These are phyloP conservation scores for Anethum foeniculum DNA, from an alignment of 140 eudicot species.

Conservation along the genomic window DNA sequence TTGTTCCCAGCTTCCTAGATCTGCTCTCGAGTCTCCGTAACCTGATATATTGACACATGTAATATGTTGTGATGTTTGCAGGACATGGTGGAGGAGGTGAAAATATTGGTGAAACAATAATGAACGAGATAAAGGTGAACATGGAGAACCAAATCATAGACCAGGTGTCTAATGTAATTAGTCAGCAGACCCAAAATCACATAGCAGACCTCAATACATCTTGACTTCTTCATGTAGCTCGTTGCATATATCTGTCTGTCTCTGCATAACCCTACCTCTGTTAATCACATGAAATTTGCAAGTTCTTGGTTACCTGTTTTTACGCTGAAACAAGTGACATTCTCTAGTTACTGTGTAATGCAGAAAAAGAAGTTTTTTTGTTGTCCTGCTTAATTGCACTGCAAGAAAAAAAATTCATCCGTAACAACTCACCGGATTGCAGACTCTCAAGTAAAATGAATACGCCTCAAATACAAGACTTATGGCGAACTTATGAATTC, in stretches of 20 bases:
- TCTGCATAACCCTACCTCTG: not conserved
- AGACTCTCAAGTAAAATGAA: too few species aligned
- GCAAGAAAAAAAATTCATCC: too few species aligned
- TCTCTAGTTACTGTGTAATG: not conserved
- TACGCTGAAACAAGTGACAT: not conserved
- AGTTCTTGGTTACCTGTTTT: not conserved
- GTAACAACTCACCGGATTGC: not conserved
- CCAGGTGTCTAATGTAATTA: not conserved
- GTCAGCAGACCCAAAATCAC: constrained; percentile 5
- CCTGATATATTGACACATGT: not conserved
- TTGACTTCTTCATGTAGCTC: not conserved
- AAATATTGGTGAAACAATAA: not conserved
- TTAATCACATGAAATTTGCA: not conserved
- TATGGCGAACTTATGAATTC: too few species aligned
- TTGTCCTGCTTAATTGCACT: not conserved
- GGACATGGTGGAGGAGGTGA: not conserved
- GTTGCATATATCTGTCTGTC: not conserved
- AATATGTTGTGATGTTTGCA: not conserved
- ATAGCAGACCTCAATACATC: not conserved
- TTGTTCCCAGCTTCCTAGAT: not conserved
- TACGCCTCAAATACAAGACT: too few species aligned
- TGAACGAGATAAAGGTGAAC: constrained; percentile 8
- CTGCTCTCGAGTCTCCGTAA: not conserved
- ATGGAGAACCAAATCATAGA: not conserved
- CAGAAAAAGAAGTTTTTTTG: not conserved